Evolutionary conservation across 805 yeast species (phyloP), one percentile per base, ranked within the genome.

Genomic region (Metahyphopichia silvanorum): DNA sequence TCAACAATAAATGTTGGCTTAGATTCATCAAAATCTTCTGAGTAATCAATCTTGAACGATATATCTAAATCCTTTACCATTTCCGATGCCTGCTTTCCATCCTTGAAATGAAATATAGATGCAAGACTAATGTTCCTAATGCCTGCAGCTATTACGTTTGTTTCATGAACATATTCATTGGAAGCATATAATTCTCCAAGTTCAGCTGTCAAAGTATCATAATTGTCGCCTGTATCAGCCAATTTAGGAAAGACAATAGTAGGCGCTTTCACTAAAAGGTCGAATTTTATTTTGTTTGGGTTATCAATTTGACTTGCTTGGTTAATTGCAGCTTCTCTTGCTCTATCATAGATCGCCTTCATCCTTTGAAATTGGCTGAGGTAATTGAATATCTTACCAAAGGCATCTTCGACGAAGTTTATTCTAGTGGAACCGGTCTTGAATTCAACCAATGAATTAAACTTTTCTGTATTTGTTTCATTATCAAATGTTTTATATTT

Each of bases 341-440:
- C 95, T 14, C 74, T 66, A 49, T 93, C 98, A 55, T 85, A 94
- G n/a, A 89, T 69, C 4, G 75, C 76, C 56, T 93, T 93, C 95
- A 91, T 86, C 44, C 74, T 74, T 37, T 78, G 82, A 49, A 94
- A 85, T 44, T 82, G 83, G 42, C 76, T 76, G 46, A 87, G 62
- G 47, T 78, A 91, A 8, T 72, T 66, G 19, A 82, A 49, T 8
- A 94, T 72, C 42, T 80, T 74, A 21, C 79, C 70, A 37, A 88
- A 71, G 0, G 97, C 83, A 38, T 79, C 83, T 46, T 91, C 96
- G 13, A 87, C 79, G 51, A 89, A 85, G 52, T 80, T 84, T 4
- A 93, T 58, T 36, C 75, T 77, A 44, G 86, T 63, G 0, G 96
- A 77, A 0, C 95, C 94, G 0, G 94, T 76, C 13, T 77, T 72